Percentiles rank a stretch among this genome's conserved stretches.
These are phyloP conservation scores for Paramarasmius palmivorus DNA, from an alignment of 1,284 basidiomycete species.

Conservation along the genomic window DNA sequence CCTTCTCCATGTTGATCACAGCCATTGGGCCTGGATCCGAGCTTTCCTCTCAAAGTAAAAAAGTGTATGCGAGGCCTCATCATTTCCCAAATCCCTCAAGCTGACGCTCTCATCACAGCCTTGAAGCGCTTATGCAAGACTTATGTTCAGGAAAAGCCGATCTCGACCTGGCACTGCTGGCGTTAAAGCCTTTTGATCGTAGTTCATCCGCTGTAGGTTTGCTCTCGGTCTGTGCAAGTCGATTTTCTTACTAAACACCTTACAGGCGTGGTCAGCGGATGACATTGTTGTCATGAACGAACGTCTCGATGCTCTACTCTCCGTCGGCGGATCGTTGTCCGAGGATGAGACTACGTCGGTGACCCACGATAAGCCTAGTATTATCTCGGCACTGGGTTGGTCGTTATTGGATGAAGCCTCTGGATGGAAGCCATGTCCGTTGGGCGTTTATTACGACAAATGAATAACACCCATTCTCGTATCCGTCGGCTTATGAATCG, in stretches of 20 bases:
- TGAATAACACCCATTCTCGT: not conserved
- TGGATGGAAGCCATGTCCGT: slow-evolving; percentile 64
- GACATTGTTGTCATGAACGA: slow-evolving; percentile 56
- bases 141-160: slow-evolving; percentile 36
- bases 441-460: slow-evolving; percentile 49
- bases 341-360: slow-evolving; percentile 4
- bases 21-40: slow-evolving; percentile 41
- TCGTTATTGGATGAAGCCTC: slow-evolving; percentile 37
- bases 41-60: slow-evolving; percentile 24
- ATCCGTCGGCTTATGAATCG: not conserved
- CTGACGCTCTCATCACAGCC: slow-evolving; percentile 27
- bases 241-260: not conserved
- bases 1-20: slow-evolving; percentile 46
- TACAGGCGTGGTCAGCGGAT: slow-evolving; percentile 47
- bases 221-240: slow-evolving; percentile 1
- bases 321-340: slow-evolving; percentile 13
- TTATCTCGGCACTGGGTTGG: slow-evolving; percentile 48
- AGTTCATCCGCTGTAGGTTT: slow-evolving; percentile 1
- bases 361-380: slow-evolving; percentile 1
- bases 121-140: slow-evolving; percentile 36
- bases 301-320: slow-evolving; percentile 44
- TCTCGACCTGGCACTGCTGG: slow-evolving; percentile 32
- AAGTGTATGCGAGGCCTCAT: slow-evolving; percentile 27
- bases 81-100: not conserved
- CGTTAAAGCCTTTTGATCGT: slow-evolving; percentile 2